phyloP scores from a whole-genome alignment of 2,329 filamentous ascomycete species.

The Xylariaceae sp. region DNA sequence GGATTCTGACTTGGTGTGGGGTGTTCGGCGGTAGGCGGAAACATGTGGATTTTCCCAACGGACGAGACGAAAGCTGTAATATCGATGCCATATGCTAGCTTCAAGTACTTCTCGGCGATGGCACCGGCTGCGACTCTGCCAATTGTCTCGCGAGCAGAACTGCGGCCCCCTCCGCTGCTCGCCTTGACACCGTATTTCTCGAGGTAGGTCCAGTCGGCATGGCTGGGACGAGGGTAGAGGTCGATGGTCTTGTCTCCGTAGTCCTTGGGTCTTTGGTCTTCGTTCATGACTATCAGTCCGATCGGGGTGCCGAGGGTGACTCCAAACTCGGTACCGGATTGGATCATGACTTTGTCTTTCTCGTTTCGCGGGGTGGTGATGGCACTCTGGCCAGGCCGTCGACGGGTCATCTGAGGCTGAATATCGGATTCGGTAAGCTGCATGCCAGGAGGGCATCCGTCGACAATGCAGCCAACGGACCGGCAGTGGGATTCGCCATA shows the following conservation, averaged over 20 bases:
- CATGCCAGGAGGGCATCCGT: slow-evolving; percentile 87
- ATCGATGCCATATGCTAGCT: slow-evolving; percentile 76
- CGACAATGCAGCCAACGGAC: slow-evolving; percentile 91
- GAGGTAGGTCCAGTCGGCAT: slow-evolving; percentile 95
- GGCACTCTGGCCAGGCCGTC: slow-evolving; percentile 82
- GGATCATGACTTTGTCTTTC: slow-evolving; percentile 86
- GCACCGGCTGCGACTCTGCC: slow-evolving; percentile 87
- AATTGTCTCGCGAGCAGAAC: slow-evolving; percentile 92
- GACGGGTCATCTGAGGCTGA: slow-evolving; percentile 89
- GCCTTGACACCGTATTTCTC: slow-evolving; percentile 97
- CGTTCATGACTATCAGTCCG: slow-evolving; percentile 80
- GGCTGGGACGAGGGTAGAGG: slow-evolving; percentile 82
- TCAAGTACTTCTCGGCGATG: slow-evolving; percentile 90
- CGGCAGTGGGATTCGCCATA: slow-evolving; percentile 89
- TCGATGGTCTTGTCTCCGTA: slow-evolving; percentile 91
- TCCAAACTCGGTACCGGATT: slow-evolving; percentile 88
- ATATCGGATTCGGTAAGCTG: slow-evolving; percentile 81
- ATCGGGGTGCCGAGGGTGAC: slow-evolving; percentile 90
- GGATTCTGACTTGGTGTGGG: slow-evolving; percentile 73
- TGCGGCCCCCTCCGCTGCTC: slow-evolving; percentile 82
- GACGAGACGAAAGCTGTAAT: slow-evolving; percentile 89
- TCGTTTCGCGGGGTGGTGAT: slow-evolving; percentile 92
- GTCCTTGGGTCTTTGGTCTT: slow-evolving; percentile 90
- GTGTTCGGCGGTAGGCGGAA: slow-evolving; percentile 66
- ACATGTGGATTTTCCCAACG: slow-evolving; percentile 76